A percentile compares a stretch with the other conserved stretches of the same genome.
Evolutionary conservation across 441 rosid species (phyloP).

Genomic region (Sinapis alba): DNA sequence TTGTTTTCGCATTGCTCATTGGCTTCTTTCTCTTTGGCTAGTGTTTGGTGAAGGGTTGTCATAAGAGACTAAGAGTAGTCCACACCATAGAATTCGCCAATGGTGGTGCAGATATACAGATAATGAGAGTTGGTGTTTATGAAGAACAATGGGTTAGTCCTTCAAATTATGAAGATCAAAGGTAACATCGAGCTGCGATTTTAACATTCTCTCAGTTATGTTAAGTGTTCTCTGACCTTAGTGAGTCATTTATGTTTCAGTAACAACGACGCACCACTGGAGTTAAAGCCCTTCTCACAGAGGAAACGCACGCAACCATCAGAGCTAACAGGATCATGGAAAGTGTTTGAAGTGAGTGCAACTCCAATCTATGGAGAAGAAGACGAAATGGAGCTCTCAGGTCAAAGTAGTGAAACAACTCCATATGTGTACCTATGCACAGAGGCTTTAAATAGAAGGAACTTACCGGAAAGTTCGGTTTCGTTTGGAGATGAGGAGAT

Average conservation of each 20-base stretch:
- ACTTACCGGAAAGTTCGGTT: slow-evolving; percentile 60
- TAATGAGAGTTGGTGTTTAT: slow-evolving; percentile 90
- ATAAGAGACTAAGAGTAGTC: slow-evolving; percentile 87
- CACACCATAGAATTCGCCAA: slow-evolving; percentile 83
- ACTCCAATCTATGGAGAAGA: slow-evolving; percentile 77
- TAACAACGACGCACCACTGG: slow-evolving; percentile 58
- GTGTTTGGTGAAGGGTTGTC: slow-evolving; percentile 98
- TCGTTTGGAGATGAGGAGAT: slow-evolving; percentile 85
- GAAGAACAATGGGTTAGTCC: slow-evolving; percentile 93
- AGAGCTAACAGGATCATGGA: slow-evolving; percentile 87
- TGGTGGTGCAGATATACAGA: slow-evolving; percentile 85
- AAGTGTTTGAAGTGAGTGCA: slow-evolving; percentile 88
- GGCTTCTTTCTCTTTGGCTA: slow-evolving; percentile 24
- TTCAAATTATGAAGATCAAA: slow-evolving; percentile 54
- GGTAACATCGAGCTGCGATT: slow-evolving; percentile 43
- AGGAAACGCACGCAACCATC: slow-evolving; percentile 69
- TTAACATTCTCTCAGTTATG: neutral
- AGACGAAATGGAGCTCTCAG: slow-evolving; percentile 32
- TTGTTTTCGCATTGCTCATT: neutral
- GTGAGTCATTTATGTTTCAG: slow-evolving; percentile 12
- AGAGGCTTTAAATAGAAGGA: slow-evolving; percentile 77
- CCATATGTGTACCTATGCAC: slow-evolving; percentile 81
- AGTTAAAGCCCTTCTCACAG: slow-evolving; percentile 71
- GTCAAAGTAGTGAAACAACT: slow-evolving; percentile 18
- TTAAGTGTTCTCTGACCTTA: neutral